Percentiles rank a stretch among this genome's conserved stretches.
Conservation (phyloP, 1,139 yeast species). For the Saccharomyces pastorianus region DNA sequence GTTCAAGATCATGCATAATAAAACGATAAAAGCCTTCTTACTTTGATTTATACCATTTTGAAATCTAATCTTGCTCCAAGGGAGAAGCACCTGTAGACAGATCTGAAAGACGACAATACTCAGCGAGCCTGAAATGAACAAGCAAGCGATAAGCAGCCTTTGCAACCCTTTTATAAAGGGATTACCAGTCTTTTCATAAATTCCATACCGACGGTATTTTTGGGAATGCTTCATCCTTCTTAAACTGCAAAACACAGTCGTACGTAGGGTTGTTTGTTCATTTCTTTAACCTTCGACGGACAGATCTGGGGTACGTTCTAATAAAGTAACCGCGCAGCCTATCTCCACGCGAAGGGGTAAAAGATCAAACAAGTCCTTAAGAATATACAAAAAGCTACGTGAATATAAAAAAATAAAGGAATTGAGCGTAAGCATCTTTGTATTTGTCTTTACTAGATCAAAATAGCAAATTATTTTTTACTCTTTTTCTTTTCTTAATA, state of each 20-base stretch:
- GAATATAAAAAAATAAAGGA: not conserved
- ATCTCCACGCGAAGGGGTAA: not conserved
- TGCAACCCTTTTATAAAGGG: not conserved
- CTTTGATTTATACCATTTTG: slow-evolving; percentile 17
- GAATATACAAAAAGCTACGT: not conserved
- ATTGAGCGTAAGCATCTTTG: not conserved
- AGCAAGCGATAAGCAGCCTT: not conserved
- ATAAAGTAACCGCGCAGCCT: not conserved
- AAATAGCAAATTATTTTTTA: not conserved
- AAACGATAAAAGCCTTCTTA: slow-evolving; percentile 21
- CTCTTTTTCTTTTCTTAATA: not conserved
- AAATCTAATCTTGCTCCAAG: not conserved
- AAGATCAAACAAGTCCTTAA: not conserved
- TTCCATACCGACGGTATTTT: not conserved
- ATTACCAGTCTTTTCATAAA: not conserved
- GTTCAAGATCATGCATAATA: slow-evolving; percentile 19
- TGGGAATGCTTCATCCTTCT: not conserved
- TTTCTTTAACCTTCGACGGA: not conserved
- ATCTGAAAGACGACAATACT: not conserved
- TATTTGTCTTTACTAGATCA: not conserved
- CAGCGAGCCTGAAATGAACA: not conserved
- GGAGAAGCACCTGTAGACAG: not conserved
- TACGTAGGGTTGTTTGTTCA: not conserved
- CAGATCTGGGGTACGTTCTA: not conserved
- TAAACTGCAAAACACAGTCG: not conserved